These are phyloP conservation scores for Gossypium davidsonii DNA, from an alignment of 441 rosid species.

Conservation along the genomic window DNA sequence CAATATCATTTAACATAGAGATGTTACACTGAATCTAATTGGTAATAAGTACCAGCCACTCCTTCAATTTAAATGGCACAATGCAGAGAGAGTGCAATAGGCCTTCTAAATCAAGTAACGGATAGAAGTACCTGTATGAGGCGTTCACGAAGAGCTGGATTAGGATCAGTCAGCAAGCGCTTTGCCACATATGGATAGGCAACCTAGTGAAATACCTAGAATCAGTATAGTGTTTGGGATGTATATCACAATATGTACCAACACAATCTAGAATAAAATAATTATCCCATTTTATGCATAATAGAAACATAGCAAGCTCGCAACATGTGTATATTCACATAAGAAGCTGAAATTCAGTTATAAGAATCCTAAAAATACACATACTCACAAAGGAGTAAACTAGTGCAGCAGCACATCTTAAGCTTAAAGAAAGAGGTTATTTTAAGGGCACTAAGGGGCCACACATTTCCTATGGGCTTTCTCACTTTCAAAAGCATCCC, in stretches of 20 bases:
- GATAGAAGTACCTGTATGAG: constrained; percentile 63
- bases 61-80: not conserved
- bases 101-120: not conserved
- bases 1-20: not conserved
- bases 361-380: not conserved
- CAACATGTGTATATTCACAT: not conserved
- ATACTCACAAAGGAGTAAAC: not conserved
- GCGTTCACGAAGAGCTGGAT: constrained; percentile 92
- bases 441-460: not conserved
- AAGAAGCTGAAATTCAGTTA: not conserved
- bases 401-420: not conserved
- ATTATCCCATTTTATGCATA: not conserved
- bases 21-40: not conserved
- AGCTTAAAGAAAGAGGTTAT: not conserved
- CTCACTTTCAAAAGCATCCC: not conserved
- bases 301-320: not conserved
- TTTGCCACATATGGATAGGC: constrained; percentile 96
- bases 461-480: not conserved
- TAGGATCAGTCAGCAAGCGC: constrained; percentile 89
- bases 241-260: not conserved
- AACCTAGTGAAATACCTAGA: constrained; percentile 42
- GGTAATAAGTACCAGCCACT: not conserved
- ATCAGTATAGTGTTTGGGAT: constrained; percentile 7
- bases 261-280: not conserved
- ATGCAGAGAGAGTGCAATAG: not conserved